These are phyloP conservation scores for Artemisia annua DNA, from an alignment of 129 eudicot genomes.

Conservation along the genomic window DNA sequence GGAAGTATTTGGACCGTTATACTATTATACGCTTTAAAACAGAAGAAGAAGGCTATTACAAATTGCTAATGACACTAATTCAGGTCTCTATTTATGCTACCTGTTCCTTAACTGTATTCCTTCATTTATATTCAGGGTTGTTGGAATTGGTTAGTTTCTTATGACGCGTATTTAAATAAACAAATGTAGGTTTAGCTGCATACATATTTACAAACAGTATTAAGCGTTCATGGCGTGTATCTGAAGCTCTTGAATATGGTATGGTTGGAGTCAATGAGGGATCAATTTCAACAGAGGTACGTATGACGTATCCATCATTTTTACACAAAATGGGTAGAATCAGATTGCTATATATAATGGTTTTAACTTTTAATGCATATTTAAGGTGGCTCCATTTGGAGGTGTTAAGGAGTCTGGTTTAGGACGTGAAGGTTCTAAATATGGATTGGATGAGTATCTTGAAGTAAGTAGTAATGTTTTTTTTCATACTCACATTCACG, in stretches of 20 bases:
- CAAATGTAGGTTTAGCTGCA: slow-evolving; percentile 82
- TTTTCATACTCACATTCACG: background rate
- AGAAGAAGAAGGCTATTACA: slow-evolving; percentile 88
- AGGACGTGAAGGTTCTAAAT: slow-evolving; percentile 96
- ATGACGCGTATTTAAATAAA: background rate
- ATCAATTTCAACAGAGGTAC: slow-evolving; percentile 82
- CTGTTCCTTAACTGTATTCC: background rate
- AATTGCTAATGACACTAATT: slow-evolving; percentile 88
- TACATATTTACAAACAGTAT: slow-evolving; percentile 63
- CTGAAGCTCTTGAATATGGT: slow-evolving; percentile 97
- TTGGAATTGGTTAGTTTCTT: background rate
- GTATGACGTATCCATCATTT: slow-evolving; percentile 17
- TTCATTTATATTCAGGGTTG: background rate
- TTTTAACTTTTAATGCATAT: background rate
- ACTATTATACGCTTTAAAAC: slow-evolving; percentile 76
- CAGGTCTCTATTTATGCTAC: slow-evolving; percentile 53
- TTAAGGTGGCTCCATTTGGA: slow-evolving; percentile 94
- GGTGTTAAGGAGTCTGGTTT: slow-evolving; percentile 93
- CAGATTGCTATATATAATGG: background rate
- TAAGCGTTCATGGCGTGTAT: slow-evolving; percentile 82
- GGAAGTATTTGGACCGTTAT: slow-evolving; percentile 99
- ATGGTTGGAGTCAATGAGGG: slow-evolving; percentile 94
- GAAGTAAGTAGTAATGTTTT: slow-evolving; percentile 49
- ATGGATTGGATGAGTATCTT: slow-evolving; percentile 84
- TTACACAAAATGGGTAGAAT: slow-evolving; percentile 4